Evolutionary conservation across 2,329 filamentous ascomycete species (phyloP).

Genomic region (Fusarium humuli): DNA sequence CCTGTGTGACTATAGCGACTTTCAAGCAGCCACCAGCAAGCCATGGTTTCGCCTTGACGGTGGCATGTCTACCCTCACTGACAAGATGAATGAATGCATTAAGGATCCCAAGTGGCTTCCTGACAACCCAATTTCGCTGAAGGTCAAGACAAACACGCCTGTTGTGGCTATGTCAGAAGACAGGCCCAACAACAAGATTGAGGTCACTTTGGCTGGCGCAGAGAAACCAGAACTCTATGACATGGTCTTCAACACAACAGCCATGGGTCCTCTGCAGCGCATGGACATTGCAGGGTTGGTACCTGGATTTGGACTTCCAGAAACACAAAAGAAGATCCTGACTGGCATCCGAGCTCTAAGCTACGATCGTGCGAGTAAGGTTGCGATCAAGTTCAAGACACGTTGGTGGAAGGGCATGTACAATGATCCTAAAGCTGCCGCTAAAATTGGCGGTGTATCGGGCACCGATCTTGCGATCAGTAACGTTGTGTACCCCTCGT

Average conservation of each 20-base stretch:
- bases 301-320: neutral
- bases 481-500: conserved; percentile 29
- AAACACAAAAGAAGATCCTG: neutral
- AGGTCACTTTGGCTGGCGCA: neutral
- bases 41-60: conserved; percentile 29
- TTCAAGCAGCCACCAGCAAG: neutral
- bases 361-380: conserved; percentile 30
- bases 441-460: neutral
- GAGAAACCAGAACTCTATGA: neutral
- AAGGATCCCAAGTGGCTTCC: neutral
- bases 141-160: neutral
- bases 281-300: conserved; percentile 15
- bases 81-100: conserved; percentile 18
- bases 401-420: conserved; percentile 36
- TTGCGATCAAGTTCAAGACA: conserved; percentile 33
- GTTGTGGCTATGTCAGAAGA: conserved; percentile 15
- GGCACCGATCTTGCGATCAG: conserved; percentile 7
- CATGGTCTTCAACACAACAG: conserved; percentile 35
- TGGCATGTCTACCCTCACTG: conserved; percentile 27
- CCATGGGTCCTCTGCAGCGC: conserved; percentile 21
- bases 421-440: neutral
- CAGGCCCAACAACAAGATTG: neutral
- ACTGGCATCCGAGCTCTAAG: conserved; percentile 20
- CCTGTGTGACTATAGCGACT: conserved; percentile 29
- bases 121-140: neutral